Percentiles rank a stretch among this genome's conserved stretches.
phyloP scores from a whole-genome alignment of 345 rosid genomes.

The Citrus maxima region DNA sequence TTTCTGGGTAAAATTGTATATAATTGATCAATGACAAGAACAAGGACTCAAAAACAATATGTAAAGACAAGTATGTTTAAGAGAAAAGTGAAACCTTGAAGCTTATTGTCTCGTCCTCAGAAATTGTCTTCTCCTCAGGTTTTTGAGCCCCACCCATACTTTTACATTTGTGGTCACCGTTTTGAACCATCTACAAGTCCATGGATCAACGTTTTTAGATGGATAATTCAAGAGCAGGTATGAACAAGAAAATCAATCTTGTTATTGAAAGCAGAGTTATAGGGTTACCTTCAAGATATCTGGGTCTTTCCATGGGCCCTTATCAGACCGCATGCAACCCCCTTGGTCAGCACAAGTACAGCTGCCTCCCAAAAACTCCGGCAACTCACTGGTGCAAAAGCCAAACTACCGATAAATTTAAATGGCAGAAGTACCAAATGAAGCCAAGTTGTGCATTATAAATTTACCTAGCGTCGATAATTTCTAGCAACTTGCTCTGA shows the following conservation, averaged over 20 bases:
- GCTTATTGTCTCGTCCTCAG: slow-evolving; percentile 38
- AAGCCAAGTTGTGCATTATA: background rate
- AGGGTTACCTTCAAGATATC: slow-evolving; percentile 63
- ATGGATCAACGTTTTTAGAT: background rate
- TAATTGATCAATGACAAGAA: background rate
- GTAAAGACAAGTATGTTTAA: background rate
- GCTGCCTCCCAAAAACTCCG: slow-evolving; percentile 85
- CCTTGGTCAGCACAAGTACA: slow-evolving; percentile 85
- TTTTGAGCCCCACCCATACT: slow-evolving; percentile 28
- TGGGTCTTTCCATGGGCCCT: slow-evolving; percentile 89
- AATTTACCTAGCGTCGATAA: slow-evolving; percentile 70
- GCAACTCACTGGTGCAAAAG: slow-evolving; percentile 62
- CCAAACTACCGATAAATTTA: slow-evolving; percentile 5
- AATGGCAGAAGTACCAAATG: background rate
- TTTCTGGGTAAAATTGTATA: slow-evolving; percentile 29
- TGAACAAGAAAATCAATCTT: background rate
- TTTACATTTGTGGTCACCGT: slow-evolving; percentile 66
- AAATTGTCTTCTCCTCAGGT: slow-evolving; percentile 41
- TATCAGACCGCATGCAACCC: slow-evolving; percentile 91
- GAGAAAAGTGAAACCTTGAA: slow-evolving; percentile 41
- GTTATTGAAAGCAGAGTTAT: background rate
- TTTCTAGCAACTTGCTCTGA: slow-evolving; percentile 92
- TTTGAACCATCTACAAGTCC: slow-evolving; percentile 60
- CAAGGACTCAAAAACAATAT: background rate
- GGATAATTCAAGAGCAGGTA: background rate